A percentile compares a stretch with the other conserved stretches of the same genome.
Evolutionary conservation across 768 basidiomycete genomes (phyloP).

Genomic region (Rhizopogon vulgaris): DNA sequence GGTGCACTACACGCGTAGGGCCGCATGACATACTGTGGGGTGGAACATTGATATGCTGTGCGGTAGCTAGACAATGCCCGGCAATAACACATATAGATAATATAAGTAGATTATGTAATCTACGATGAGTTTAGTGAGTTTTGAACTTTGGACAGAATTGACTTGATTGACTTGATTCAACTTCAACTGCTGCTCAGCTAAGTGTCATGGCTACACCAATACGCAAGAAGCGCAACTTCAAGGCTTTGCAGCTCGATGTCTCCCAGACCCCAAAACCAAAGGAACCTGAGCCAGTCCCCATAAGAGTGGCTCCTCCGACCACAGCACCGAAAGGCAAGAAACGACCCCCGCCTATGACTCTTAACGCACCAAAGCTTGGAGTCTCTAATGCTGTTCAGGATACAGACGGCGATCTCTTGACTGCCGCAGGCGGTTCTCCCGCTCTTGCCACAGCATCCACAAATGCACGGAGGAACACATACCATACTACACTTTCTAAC

Average conservation of each 20-base stretch:
- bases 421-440: constrained; percentile 42
- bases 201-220: constrained; percentile 49
- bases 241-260: constrained; percentile 71
- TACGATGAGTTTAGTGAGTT: too few relatives aligned
- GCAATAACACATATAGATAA: too few relatives aligned
- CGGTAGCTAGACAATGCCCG: constrained; percentile 27
- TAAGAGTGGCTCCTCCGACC: constrained; percentile 39
- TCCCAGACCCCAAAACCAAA: constrained; percentile 34
- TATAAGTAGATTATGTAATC: constrained; percentile 6
- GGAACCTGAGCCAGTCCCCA: constrained; percentile 38
- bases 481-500: constrained; percentile 74
- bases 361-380: constrained; percentile 65
- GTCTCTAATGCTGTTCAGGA: constrained; percentile 24
- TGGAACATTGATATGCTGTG: constrained; percentile 19
- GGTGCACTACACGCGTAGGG: constrained; percentile 15
- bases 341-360: constrained; percentile 77
- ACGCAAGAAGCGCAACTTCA: constrained; percentile 92
- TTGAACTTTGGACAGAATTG: too few relatives aligned
- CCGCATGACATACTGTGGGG: constrained; percentile 11
- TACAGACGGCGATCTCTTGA: constrained; percentile 38
- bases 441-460: constrained; percentile 47
- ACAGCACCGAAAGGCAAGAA: constrained; percentile 50
- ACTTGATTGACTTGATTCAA: too few relatives aligned
- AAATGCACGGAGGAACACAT: constrained; percentile 58
- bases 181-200: too few relatives aligned